Evolutionary conservation across 805 yeast species (phyloP), one percentile per base, ranked within the genome.

Genomic region (Candida chauliodis): DNA sequence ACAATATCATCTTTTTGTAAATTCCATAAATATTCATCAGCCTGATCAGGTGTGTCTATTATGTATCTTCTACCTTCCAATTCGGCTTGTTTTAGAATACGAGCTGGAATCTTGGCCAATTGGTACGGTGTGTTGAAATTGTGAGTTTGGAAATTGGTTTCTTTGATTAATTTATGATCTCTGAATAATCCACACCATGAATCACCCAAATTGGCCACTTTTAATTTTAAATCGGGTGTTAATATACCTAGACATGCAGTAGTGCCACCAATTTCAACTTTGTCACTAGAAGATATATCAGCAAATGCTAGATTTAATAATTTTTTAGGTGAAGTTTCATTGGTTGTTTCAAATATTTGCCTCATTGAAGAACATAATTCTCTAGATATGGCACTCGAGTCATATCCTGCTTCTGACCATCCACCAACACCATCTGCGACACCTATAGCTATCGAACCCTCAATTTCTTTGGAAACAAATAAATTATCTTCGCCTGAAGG

Each of bases 391-490:
- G 91, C 91, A 41, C 88, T 76, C 2, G 96, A 85, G 57, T 91
- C 96, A 51, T 79, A 84, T 0, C 97, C 97, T 33, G 85, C 81
- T 44, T 86, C 93, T 1, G 85, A 76, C 97, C 98, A 91, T 3
- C 98, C 98, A 11, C 98, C 98, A 3, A 93, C 98, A 10, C 99
- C 99, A 62, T 91, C 99, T 5, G 96, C 84, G 3, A 85, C 93
- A 16, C 91, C 95, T n/a, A 80, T 71, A 4, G 83, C 76, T 0
- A 81, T 45, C 20, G 59, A 61, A 2, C 72, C 69, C 35, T 63
- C 62, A 14, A 53, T 58, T 20, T 62, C 62, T 16, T 59, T 59
- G 7, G 77, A 69, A 19, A 80, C 66, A 41, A 84, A 78, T 49
- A 71, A 79, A 53, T 81, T 84, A 53, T 85, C 95, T 53, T 85